Evolutionary conservation across 1,284 basidiomycete species (phyloP).

Genomic region (Hymenochaete sp.): DNA sequence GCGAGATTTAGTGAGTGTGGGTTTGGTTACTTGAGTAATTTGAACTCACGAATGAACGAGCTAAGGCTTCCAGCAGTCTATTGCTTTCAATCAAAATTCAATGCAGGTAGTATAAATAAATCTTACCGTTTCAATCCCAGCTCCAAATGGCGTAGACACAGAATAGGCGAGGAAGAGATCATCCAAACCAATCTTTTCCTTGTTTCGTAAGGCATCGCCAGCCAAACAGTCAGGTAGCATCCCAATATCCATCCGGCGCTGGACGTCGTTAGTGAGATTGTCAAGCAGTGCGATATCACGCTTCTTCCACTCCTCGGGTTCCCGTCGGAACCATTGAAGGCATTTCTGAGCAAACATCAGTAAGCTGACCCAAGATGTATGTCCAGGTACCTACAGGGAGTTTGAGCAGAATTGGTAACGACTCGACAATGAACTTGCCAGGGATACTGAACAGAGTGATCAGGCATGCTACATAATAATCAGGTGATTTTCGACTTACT

Average conservation of each 20-base stretch:
- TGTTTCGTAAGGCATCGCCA: conserved; percentile 32
- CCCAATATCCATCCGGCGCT: conserved; percentile 34
- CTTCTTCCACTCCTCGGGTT: conserved; percentile 32
- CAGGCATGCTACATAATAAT: too few relatives aligned
- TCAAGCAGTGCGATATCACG: conserved; percentile 37
- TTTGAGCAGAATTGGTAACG: conserved; percentile 40
- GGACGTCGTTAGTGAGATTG: conserved; percentile 38
- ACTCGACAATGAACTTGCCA: conserved; percentile 45
- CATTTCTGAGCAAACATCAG: conserved; percentile 18
- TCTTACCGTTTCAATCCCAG: conserved; percentile 39
- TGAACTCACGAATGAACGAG: conserved; percentile 33
- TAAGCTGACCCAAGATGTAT: neutral
- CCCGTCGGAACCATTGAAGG: conserved; percentile 38
- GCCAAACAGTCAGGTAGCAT: conserved; percentile 37
- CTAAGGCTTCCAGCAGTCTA: conserved; percentile 35
- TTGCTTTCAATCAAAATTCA: too few relatives aligned
- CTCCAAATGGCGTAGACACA: conserved; percentile 38
- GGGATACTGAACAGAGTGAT: conserved; percentile 39
- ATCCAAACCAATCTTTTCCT: conserved; percentile 33
- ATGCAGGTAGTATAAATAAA: neutral
- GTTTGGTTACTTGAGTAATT: conserved; percentile 6
- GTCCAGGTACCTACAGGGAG: conserved; percentile 31
- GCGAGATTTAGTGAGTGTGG: conserved; percentile 15
- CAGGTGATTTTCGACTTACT: too few relatives aligned
- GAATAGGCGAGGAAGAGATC: conserved; percentile 41